Evolutionary conservation across 805 yeast genomes (phyloP), one percentile per base, ranked within the genome.

Genomic region (Hanseniaspora pseudoguilliermondii): DNA sequence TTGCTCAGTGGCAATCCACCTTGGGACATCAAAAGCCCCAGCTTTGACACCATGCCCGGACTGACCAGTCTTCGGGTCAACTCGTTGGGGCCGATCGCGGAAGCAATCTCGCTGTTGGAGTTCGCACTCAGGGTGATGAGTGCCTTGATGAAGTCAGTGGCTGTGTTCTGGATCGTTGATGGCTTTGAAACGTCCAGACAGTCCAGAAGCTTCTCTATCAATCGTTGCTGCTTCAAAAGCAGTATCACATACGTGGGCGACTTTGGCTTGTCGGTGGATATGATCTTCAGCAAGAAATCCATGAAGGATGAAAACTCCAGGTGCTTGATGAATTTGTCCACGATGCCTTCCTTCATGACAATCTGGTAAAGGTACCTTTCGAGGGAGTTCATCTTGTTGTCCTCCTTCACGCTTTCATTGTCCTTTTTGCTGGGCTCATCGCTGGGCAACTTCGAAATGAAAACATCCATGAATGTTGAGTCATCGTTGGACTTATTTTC

Each of bases 21-120:
- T 58, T 73, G 64, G 55, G 91, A 76, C 86, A 93, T 93, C 60
- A 86, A 80, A 20, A 80, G 70, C 27, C 90, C 85, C 60, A 93
- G 73, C 58, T 77, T 75, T 58, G 77, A 73, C 61, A 89, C 77
- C 58, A 86, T 79, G 41, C 78, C 75, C 43, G 82, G 82, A 18
- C 95, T 83, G 15, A 90, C 97, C 35, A 93, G 74, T 67, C 91
- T 91, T 60, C 98, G 77, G 2, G 96, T 88, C 40, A 93, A 74
- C 65, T 88, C 96, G 65, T 93, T 93, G 1, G 98, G 97, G 1
- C 98, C 98, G 55, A 93, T 86, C 10, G 95, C 86, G 2, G 95
- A 85, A 47, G 88, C 85, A 61, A 83, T 84, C 57, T 88, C 88
- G 48, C 87, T 86, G 58, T 86, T 87, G 8, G 86, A 89, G 64